Base-by-base conservation (phyloP, 2,329 filamentous ascomycete genomes). In the Zasmidium cellare region DNA sequence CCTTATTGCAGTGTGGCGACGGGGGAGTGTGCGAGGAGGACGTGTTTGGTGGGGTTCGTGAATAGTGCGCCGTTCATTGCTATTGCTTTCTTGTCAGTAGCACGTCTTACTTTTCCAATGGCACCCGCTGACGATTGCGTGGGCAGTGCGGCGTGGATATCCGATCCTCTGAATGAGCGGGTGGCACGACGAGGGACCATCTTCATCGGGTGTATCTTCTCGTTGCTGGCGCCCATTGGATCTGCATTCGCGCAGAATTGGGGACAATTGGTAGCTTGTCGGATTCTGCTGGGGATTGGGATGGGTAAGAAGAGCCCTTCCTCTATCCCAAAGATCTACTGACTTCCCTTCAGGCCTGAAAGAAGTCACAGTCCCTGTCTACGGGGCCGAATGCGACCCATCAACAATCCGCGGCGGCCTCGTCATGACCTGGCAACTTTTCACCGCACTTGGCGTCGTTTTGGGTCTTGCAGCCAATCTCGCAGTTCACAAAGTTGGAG, bases 171-270 rank as follows among this genome's bases (percentile, higher is more conserved):
- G 18, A 72, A 72, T 58, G 56, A 70, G 19, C 62, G 59, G 46
- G 51, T 71, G 18, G 69, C 68, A 2, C 56, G 75, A 20, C 66
- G 75, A 9, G 71, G 72, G 1, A 71, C 73, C 1, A 74, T 77
- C 25, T 75, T 76, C 50, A 20, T 75, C 28, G 68, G 70, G 2
- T 70, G 68, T 12, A 57, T 70, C 12, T 62, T 66, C 80, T 89
- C 14, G 84, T 73, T 89, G 20, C 46, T 66, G 86, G 85, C 89
- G 9, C 89, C 87, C 51, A 78, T 28, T 79, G 85, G 60, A 72
- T 87, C 77, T 82, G 88, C 80, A 0, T 67, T 84, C 18, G 78
- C 79, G n/a, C 82, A 86, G 60, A 82, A 82, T 87, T 92, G 89
- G 88, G 80, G 78, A 69, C 82, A 90, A 65, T 82, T 92, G 64